Evolutionary conservation across 495 filamentous ascomycete genomes (phyloP), one percentile per base, ranked within the genome.

Genomic region (Tuber microsphaerosporum): DNA sequence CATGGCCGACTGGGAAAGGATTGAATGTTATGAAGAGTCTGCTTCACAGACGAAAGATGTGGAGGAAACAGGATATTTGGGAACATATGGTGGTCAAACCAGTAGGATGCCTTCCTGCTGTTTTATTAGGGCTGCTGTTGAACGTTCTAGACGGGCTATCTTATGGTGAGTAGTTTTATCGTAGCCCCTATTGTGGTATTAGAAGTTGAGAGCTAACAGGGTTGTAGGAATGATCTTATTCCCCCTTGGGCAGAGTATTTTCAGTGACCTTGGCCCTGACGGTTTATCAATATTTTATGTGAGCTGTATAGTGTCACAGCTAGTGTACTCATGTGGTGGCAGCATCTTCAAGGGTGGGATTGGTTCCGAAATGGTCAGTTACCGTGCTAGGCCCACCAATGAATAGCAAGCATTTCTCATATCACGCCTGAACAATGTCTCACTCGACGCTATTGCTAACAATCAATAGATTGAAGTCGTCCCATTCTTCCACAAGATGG

Each of bases 241-340:
- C 77, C 95, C 95, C 8, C 87, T 98, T 39, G 93, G 93, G 31
- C 90, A 92, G 79, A 88, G 91, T 1, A 88, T 97, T 26, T 99
- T 99, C 82, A 87, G 90, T 42, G 86, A 90, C 71, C 88, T 97
- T 39, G 95, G 94, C 6, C 89, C 94, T 6, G 94, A 97, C 72
- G 95, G 95, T 20, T 97, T 99, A 75, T 97, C 96, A 0, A 98
- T 99, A 86, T 99, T 97, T 85, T 99, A 97, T 82, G 92, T 99
- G 77, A 97, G 94, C 86, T 96, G 93, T 75, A 97, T 99, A 76
- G 88, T 99, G 39, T 91, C 96, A 1, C 95, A 99, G 81, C 84
- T 99, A 69, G 91, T 93, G n/a, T 98, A 94, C 83, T 97, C 94
- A 2, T 88, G 87, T 73, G 88, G 89, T 8, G 92, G 93, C 9